These are phyloP conservation scores for Fistulina hepatica DNA, from an alignment of 1,284 basidiomycete species.

Conservation along the genomic window DNA sequence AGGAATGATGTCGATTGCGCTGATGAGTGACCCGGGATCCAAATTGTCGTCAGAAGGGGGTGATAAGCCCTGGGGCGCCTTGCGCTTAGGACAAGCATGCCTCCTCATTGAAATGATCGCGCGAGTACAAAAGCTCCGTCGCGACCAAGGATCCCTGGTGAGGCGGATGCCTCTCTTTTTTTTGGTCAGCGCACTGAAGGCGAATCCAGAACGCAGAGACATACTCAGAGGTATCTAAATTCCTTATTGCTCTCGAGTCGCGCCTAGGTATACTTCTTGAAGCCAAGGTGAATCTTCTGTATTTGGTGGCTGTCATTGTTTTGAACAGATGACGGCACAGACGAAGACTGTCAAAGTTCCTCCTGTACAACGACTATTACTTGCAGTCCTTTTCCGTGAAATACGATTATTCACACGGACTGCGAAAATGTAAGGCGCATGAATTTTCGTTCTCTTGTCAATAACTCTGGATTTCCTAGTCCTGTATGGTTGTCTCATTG, in stretches of 20 bases:
- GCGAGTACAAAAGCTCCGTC: constrained; percentile 35
- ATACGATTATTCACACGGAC: constrained; percentile 50
- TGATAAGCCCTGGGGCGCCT: constrained; percentile 29
- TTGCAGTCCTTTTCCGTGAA: constrained; percentile 48
- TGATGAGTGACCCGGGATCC: constrained; percentile 49
- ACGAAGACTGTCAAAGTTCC: constrained; percentile 40
- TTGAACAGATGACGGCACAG: constrained; percentile 26
- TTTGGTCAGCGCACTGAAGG: neutral
- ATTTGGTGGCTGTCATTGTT: constrained; percentile 1
- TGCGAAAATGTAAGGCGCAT: constrained; percentile 42
- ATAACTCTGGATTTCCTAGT: constrained; percentile 27
- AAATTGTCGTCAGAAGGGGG: constrained; percentile 20
- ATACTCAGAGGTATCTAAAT: constrained; percentile 33
- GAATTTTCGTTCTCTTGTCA: constrained; percentile 1
- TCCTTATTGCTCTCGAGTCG: constrained; percentile 46
- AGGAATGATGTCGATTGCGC: constrained; percentile 66
- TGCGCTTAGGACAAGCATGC: constrained; percentile 55
- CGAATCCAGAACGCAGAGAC: constrained; percentile 24
- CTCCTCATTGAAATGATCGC: constrained; percentile 54
- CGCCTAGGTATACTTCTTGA: constrained; percentile 49
- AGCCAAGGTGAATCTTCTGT: constrained; percentile 37
- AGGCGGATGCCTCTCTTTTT: constrained; percentile 13
- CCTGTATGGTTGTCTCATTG: constrained; percentile 45
- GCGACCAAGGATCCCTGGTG: constrained; percentile 25
- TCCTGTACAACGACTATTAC: constrained; percentile 43